Evolutionary conservation across 495 filamentous ascomycete genomes (phyloP).

Genomic region (Penicillium canariense): DNA sequence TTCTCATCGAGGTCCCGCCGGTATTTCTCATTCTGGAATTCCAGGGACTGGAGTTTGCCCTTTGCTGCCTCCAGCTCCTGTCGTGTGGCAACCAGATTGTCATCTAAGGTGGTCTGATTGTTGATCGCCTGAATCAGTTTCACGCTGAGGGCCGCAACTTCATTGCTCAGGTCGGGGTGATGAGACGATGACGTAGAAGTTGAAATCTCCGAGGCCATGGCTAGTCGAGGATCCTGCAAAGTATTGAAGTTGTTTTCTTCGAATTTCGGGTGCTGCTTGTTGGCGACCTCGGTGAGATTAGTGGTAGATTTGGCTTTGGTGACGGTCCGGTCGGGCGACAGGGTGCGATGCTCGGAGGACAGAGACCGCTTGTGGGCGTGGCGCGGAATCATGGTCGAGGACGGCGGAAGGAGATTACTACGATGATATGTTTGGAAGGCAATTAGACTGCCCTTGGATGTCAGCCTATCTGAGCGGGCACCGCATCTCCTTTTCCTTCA

Average conservation of each 20-base stretch:
- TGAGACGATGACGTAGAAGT: conserved; percentile 44
- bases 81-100: conserved; percentile 75
- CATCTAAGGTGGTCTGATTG: conserved; percentile 89
- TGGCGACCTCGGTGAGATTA: conserved; percentile 33
- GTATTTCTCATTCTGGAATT: conserved; percentile 65
- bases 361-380: conserved; percentile 42
- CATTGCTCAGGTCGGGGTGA: conserved; percentile 79
- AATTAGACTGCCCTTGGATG: conserved; percentile 35
- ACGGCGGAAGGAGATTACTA: conserved; percentile 35
- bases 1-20: conserved; percentile 68
- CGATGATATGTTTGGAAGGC: conserved; percentile 45
- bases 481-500: background rate
- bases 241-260: conserved; percentile 49
- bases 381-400: conserved; percentile 46
- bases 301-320: conserved; percentile 47
- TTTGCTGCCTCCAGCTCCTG: conserved; percentile 78
- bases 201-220: conserved; percentile 34
- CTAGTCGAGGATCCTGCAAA: conserved; percentile 49
- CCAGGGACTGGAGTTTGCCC: conserved; percentile 64
- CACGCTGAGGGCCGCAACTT: conserved; percentile 87
- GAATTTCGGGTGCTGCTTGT: conserved; percentile 9
- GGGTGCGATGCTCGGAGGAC: conserved; percentile 41
- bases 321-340: conserved; percentile 40
- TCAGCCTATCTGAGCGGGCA: background rate
- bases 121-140: conserved; percentile 98